Evolutionary conservation across 2,329 filamentous ascomycete genomes (phyloP).

Genomic region (Gyromitra esculenta): DNA sequence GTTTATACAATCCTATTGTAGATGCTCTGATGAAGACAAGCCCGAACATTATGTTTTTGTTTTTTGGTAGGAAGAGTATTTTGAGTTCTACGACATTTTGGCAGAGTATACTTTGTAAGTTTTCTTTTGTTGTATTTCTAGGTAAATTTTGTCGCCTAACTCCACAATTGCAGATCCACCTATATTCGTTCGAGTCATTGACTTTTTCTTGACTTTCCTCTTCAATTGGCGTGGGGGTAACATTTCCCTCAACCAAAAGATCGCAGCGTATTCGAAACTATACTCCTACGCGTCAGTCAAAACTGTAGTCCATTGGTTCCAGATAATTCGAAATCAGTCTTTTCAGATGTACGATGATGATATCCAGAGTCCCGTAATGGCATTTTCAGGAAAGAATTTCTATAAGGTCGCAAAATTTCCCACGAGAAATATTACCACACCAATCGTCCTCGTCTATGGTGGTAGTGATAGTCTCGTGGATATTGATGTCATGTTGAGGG

Average conservation of each 20-base stretch:
- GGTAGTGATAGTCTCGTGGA: conserved; percentile 94
- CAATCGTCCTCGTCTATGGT: conserved; percentile 91
- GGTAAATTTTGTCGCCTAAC: conserved; percentile 6
- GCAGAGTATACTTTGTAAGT: conserved; percentile 78
- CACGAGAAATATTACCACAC: conserved; percentile 95
- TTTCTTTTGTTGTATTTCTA: not conserved
- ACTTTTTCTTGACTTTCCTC: conserved; percentile 80
- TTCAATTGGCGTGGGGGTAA: conserved; percentile 91
- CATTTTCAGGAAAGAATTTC: conserved; percentile 74
- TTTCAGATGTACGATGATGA: conserved; percentile 99
- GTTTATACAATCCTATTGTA: conserved; percentile 87
- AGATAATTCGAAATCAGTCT: conserved; percentile 93
- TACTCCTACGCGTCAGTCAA: conserved; percentile 98
- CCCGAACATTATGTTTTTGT: conserved; percentile 87
- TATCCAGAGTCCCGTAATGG: conserved; percentile 76
- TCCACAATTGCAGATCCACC: conserved; percentile 73
- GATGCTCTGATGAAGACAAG: conserved; percentile 94
- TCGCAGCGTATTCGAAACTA: conserved; percentile 93
- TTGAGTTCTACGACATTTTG: conserved; percentile 95
- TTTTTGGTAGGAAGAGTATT: conserved; percentile 91
- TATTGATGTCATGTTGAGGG: conserved; percentile 89
- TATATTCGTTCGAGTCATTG: conserved; percentile 88
- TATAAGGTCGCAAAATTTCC: conserved; percentile 97
- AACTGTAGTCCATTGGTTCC: conserved; percentile 98
- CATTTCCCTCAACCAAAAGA: conserved; percentile 85